Evolutionary conservation across 208 protist genomes (phyloP), one percentile per base, ranked within the genome.

Genomic region (Trypanosoma melophagium): DNA sequence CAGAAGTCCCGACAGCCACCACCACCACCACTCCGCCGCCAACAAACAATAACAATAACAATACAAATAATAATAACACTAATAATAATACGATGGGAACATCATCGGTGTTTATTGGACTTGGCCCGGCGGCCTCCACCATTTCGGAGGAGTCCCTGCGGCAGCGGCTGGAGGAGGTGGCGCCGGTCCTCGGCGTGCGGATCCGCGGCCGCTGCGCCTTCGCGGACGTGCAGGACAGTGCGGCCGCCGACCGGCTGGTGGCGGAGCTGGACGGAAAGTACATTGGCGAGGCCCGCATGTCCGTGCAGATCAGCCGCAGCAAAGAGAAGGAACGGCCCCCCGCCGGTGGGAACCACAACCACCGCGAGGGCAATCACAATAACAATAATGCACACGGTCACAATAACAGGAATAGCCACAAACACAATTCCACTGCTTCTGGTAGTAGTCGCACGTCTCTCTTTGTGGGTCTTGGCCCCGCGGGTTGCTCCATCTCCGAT

Each of bases 191-290:
- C 5, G 61, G 49, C 52, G 67, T 93, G 3, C 81, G 84, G 41
- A 56, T 90, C 71, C 83, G 87, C 49, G 81, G 83, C 64, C 83
- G 83, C 71, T 87, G 83, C 62, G 87, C 83, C 54, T 93, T 93
- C 61, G 87, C 76, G 5, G 87, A 93, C 57, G 81, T 88, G 7
- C 60, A 66, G 2, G 79, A 70, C 0, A 42, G 62, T 22, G 81
- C 69, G 55, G 76, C 82, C 50, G 87, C 87, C 3, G 35, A 72
- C 14, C 53, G 79, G 25, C 79, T 93, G n/a, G 76, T 93, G 3
- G 25, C 49, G 1, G 50, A 76, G 66, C 66, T 86, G 22, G 41
- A 93, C 71, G 77, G 76, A 35, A 55, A 76, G 47, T 62, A 53
- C 57, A 66, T 81, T 55, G 87, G 81, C 13, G 74, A 74, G 19